These are phyloP conservation scores for Geotrichum ghanense DNA, from an alignment of 805 yeast genomes.

Conservation along the genomic window DNA sequence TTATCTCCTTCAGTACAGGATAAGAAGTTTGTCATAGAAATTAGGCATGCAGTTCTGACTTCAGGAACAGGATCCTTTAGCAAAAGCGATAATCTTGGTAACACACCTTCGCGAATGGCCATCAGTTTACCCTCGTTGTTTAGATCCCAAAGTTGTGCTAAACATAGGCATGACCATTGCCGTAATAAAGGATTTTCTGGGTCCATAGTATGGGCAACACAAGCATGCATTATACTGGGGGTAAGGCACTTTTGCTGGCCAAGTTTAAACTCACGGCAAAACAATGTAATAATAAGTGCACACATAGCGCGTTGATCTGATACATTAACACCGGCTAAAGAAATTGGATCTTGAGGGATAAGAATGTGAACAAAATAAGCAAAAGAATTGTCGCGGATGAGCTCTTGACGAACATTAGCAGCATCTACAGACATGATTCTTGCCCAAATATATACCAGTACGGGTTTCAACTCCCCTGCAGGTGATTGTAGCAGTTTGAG, in stretches of 20 bases:
- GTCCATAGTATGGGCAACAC: constrained; percentile 51
- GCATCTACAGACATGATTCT: constrained; percentile 93
- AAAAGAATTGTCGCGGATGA: constrained; percentile 83
- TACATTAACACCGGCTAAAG: constrained; percentile 33
- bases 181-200: constrained; percentile 78
- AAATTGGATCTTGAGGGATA: constrained; percentile 28
- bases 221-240: constrained; percentile 55
- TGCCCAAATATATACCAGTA: constrained; percentile 93
- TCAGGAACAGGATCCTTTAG: constrained; percentile 90
- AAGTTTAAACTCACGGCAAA: constrained; percentile 64
- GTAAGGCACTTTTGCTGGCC: constrained; percentile 77
- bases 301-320: constrained; percentile 94
- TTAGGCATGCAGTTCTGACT: constrained; percentile 73
- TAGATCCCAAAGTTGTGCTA: constrained; percentile 65
- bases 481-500: constrained; percentile 84
- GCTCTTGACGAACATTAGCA: constrained; percentile 79
- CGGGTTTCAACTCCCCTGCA: constrained; percentile 90
- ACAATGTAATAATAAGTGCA: constrained; percentile 77
- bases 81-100: constrained; percentile 43
- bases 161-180: constrained; percentile 81
- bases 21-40: constrained; percentile 60
- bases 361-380: constrained; percentile 76
- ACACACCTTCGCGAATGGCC: constrained; percentile 50
- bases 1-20: constrained; percentile 26
- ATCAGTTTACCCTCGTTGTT: constrained; percentile 67